Conservation (phyloP, 257 asterid genomes). For the Solanum tarijense region DNA sequence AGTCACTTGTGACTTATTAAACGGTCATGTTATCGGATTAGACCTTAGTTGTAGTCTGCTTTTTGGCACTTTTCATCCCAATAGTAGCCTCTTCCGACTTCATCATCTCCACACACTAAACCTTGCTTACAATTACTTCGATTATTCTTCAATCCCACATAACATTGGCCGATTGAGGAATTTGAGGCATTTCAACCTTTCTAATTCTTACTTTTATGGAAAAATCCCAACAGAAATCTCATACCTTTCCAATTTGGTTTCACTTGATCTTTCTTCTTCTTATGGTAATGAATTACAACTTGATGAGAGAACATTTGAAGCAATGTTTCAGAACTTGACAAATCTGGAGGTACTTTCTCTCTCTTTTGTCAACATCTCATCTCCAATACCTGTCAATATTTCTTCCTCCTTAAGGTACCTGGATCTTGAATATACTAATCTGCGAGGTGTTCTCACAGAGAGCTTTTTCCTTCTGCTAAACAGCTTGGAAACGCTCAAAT, state of each 20-base stretch:
- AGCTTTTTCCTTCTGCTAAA: background rate
- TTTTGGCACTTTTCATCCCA: background rate
- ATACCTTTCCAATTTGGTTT: background rate
- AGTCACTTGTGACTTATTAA: background rate
- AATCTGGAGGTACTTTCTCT: background rate
- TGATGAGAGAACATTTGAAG: background rate
- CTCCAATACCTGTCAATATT: background rate
- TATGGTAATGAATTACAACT: accelerated
- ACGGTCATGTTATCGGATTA: background rate
- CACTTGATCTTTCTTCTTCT: background rate
- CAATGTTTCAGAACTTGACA: background rate
- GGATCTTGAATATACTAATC: accelerated
- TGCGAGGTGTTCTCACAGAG: background rate
- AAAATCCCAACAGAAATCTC: background rate
- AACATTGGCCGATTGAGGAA: background rate
- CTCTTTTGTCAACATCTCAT: accelerated
- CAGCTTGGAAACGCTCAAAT: background rate
- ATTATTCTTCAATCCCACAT: background rate
- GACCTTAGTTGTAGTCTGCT: background rate
- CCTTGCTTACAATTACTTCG: accelerated
- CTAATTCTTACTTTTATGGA: accelerated
- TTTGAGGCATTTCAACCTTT: background rate
- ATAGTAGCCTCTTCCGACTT: background rate
- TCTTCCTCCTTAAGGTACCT: background rate
- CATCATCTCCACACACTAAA: background rate